Conservation (phyloP, 768 basidiomycete species). For the Xerocomellus amylosporus region DNA sequence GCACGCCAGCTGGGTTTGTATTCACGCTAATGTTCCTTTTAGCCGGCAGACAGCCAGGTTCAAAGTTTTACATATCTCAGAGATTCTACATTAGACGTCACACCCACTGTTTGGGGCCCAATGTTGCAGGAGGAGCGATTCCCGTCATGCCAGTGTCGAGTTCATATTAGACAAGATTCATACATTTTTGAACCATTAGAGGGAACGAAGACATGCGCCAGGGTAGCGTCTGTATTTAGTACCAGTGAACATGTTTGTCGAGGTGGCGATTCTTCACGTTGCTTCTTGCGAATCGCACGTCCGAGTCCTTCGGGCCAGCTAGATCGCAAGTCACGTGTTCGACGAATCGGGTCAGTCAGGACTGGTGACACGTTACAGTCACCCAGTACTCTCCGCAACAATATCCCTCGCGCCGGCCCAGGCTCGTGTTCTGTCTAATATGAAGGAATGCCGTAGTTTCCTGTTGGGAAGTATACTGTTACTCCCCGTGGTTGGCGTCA, state of each 20-base stretch:
- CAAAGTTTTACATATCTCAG: constrained; percentile 43
- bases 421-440: constrained; percentile 8
- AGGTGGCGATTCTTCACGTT: neutral
- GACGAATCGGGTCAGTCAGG: neutral
- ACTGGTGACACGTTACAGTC: neutral
- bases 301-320: no score
- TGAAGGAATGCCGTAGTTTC: constrained; percentile 18
- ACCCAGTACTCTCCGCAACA: neutral
- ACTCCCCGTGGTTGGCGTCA: constrained; percentile 18
- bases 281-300: no score
- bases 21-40: neutral
- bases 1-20: neutral
- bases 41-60: constrained; percentile 57
- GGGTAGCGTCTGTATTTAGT: neutral
- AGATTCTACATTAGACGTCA: constrained; percentile 48
- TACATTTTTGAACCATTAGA: constrained; percentile 39
- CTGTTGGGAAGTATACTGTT: constrained; percentile 20
- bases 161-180: constrained; percentile 43
- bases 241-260: neutral
- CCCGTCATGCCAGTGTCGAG: constrained; percentile 34
- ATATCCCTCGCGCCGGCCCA: neutral
- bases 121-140: constrained; percentile 49
- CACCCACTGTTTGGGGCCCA: constrained; percentile 58
- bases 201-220: neutral
- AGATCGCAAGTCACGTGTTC: constrained; percentile 21